These are phyloP conservation scores for Mycena kentingensis DNA, from an alignment of 768 basidiomycete species.

Conservation along the genomic window DNA sequence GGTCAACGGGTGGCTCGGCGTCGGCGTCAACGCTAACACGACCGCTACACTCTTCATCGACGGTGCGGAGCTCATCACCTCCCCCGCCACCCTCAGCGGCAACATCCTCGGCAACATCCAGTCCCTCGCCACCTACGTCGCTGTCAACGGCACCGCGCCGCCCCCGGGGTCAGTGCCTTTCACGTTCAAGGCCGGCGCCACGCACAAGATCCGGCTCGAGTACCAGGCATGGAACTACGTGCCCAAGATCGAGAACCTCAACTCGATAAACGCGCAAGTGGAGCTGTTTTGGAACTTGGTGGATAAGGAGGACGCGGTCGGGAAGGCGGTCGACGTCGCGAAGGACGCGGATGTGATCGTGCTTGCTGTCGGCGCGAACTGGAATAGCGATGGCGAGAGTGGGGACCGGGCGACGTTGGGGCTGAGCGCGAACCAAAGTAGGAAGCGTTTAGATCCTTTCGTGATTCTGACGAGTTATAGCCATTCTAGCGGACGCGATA, in stretches of 20 bases:
- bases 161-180: slow-evolving; percentile 26
- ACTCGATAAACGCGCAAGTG: slow-evolving; percentile 26
- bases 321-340: slow-evolving; percentile 26
- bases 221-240: slow-evolving; percentile 25
- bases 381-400: slow-evolving; percentile 32
- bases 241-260: slow-evolving; percentile 26
- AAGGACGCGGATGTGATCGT: slow-evolving; percentile 26
- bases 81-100: slow-evolving; percentile 10
- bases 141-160: too few species aligned
- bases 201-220: slow-evolving; percentile 24
- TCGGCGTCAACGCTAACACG: slow-evolving; percentile 26
- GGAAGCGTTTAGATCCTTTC: neutral
- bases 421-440: slow-evolving; percentile 27
- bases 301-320: slow-evolving; percentile 20
- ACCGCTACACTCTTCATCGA: slow-evolving; percentile 28
- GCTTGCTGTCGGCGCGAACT: slow-evolving; percentile 29
- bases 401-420: slow-evolving; percentile 29
- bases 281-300: slow-evolving; percentile 30
- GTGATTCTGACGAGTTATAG: slow-evolving; percentile 8
- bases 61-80: slow-evolving; percentile 19
- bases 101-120: slow-evolving; percentile 29
- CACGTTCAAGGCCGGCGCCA: slow-evolving; percentile 21
- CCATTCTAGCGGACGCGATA: slow-evolving; percentile 27
- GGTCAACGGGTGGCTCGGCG: slow-evolving; percentile 27
- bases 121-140: slow-evolving; percentile 18